Base-by-base conservation (phyloP, 2,329 filamentous ascomycete genomes). In the Aplosporella prunicola region DNA sequence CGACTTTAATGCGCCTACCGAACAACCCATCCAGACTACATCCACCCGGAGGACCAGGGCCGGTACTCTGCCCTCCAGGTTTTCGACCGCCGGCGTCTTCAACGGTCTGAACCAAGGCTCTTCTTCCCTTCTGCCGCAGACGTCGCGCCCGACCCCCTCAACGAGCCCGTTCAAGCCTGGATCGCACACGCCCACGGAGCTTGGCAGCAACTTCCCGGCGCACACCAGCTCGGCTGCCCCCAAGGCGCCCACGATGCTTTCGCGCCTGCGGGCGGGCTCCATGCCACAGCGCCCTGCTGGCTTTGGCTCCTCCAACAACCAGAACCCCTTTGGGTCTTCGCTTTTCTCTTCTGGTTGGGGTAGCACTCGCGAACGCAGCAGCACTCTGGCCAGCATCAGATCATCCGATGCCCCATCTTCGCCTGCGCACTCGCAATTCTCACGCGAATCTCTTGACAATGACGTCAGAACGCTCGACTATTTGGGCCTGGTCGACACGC, bases 391-490 rank as follows among this genome's bases (percentile, higher is more conserved):
- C 18, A 96, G 89, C 59, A 82, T 93, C 49, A 80, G 83, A 31
- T 96, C 89, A 9, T 76, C 74, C 18, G 93, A 96, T 53, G 85
- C 82, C 2, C 86, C 85, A 2, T 82, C 81, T n/a, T 96, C 89
- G 10, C 89, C 89, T 1, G 76, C 83, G 10, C 82, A 88, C 51
- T 93, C 86, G 6, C 78, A 83, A 2, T 89, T 89, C 55, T 93
- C 86, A 9, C 78, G 80, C 47, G 87, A 94, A 52, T 87, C 85
- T 20, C 74, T 80, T 30, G 89, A 96, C 53, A 84, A 79, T 20
- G 88, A 95, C 56, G 86, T 94, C 48, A 82, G 85, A 53, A 98
- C 91, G 2, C 67, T 98, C 49, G 91, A 98, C 59, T 98, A 98
- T 55, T 76, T 98, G 43, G 91, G 91, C 32, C 73, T 98, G 33